Evolutionary conservation across 164 flowering plant genomes (phyloP), one percentile per base, ranked within the genome.

Genomic region (Aristolochia contorta): DNA sequence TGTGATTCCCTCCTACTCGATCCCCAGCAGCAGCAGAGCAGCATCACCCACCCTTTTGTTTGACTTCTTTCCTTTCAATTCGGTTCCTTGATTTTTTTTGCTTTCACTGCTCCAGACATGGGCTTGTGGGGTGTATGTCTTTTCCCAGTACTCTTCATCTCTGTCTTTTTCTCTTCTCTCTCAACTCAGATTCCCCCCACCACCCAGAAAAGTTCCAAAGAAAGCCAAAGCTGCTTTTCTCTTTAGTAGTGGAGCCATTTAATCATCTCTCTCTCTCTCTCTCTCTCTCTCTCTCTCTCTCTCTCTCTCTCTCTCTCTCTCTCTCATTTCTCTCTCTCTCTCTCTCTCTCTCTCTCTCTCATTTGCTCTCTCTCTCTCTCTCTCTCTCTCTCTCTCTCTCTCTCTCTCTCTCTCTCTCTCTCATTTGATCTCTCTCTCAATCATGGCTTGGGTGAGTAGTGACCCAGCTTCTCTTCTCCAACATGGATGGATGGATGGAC

Each of bases 381-480:
- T 27, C 5, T 27, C 30, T 27, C 30, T 27, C 5, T 5, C 5
- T 27, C 30, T 27, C 5, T 5, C 5, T 27, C 30, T 27, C 5
- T 5, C 5, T 27, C 30, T 27, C 30, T 27, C 30, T 27, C 57
- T 41, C 59, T 23, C 43, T 55, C 22, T 51, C 60, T n/a, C n/a
- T n/a, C n/a, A n/a, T n/a, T n/a, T n/a, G n/a, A n/a, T n/a, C n/a
- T n/a, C n/a, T n/a, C n/a, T n/a, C n/a, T n/a, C n/a, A n/a, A 65
- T 70, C 65, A 61, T 70, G 62, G 33, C 47, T 58, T 65, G 58
- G 66, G n/a, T n/a, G n/a, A n/a, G n/a, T n/a, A n/a, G n/a, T n/a
- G n/a, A n/a, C n/a, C n/a, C n/a, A n/a, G n/a, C n/a, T n/a, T n/a
- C n/a, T 65, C 59, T 37, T 25, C 22, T 23, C 59, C 69, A 54